Conservation (phyloP, 352 stramenopile species). For the Pythium rhizo-oryzae region DNA sequence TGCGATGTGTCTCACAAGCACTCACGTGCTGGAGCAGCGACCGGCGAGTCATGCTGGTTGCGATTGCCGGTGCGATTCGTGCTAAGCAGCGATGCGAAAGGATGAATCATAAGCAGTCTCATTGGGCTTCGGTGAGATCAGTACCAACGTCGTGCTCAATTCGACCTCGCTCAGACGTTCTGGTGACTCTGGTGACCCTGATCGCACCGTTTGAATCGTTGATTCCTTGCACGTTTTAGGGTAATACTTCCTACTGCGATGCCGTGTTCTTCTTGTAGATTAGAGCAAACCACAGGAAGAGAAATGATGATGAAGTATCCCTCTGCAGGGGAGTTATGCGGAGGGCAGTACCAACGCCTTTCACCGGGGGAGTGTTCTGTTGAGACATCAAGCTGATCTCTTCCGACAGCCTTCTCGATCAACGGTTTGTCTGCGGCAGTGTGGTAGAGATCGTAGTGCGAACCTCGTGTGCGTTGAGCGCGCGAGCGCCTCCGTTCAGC, state of each 20-base stretch:
- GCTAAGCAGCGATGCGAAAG: neutral
- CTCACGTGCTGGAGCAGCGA: neutral
- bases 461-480: too few relatives aligned
- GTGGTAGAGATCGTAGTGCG: too few relatives aligned
- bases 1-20: neutral
- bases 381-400: conserved; percentile 8
- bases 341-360: conserved; percentile 6
- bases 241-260: too few relatives aligned
- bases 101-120: conserved; percentile 3
- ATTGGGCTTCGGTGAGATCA: conserved; percentile 18
- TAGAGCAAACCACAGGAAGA: neutral
- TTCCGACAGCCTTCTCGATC: neutral
- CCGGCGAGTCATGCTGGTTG: too few relatives aligned
- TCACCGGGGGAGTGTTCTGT: neutral
- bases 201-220: too few relatives aligned
- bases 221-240: too few relatives aligned
- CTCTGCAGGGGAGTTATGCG: neutral
- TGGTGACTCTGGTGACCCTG: neutral
- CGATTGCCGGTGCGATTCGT: neutral
- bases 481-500: too few relatives aligned
- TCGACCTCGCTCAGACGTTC: neutral
- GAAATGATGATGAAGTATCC: neutral
- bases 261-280: too few relatives aligned
- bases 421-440: too few relatives aligned
- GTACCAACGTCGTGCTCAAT: conserved; percentile 9